Percentiles rank a stretch among this genome's conserved stretches.
Conservation (phyloP, 805 yeast species). For the Debaryomyces maramus region DNA sequence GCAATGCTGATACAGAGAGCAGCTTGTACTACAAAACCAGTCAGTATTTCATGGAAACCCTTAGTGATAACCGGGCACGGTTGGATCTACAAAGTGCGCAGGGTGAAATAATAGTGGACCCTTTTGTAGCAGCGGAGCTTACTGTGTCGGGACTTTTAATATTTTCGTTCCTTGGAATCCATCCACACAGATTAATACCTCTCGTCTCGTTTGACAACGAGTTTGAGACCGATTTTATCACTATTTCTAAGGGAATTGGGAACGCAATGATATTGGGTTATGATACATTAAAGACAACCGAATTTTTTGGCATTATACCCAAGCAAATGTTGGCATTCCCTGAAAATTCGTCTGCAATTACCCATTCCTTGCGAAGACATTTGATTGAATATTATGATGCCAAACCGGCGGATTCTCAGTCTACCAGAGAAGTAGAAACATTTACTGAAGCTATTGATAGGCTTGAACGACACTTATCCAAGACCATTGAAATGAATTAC, state of each 20-base stretch:
- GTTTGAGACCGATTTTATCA: constrained; percentile 20
- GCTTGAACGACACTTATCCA: constrained; percentile 14
- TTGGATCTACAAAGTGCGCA: constrained; percentile 3
- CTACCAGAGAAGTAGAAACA: constrained; percentile 3
- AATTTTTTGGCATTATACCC: neutral
- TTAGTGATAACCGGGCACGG: constrained; percentile 10
- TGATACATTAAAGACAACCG: neutral
- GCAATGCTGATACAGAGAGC: constrained; percentile 5
- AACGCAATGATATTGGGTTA: constrained; percentile 7
- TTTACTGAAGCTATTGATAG: constrained; percentile 8
- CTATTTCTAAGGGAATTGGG: constrained; percentile 18
- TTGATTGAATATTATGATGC: constrained; percentile 5
- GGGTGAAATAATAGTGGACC: neutral
- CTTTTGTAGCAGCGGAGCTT: constrained; percentile 17
- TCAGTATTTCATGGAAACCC: constrained; percentile 18
- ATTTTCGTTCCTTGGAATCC: constrained; percentile 31
- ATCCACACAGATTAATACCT: constrained; percentile 31
- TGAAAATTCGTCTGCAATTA: neutral
- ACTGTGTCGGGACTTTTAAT: constrained; percentile 21
- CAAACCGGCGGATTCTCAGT: constrained; percentile 2
- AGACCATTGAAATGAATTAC: constrained; percentile 16
- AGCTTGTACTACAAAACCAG: constrained; percentile 17
- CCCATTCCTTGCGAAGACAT: constrained; percentile 1
- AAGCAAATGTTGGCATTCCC: no score
- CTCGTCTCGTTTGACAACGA: constrained; percentile 22